phyloP scores from a whole-genome alignment of 129 eudicot genomes.

The Deinandra increscens region DNA sequence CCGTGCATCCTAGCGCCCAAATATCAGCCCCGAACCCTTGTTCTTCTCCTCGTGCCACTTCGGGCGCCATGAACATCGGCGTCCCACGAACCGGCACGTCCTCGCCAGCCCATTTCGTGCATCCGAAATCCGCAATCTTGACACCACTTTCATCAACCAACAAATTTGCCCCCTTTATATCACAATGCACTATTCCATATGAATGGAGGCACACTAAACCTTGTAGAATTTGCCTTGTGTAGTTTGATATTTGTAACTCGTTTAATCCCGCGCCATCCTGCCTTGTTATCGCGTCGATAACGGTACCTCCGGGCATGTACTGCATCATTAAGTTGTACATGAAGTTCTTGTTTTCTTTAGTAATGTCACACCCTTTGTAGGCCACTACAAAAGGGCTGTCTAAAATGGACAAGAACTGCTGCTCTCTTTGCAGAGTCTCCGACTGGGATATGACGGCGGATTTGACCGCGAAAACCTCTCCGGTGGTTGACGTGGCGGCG shows the following conservation, averaged over 20 bases:
- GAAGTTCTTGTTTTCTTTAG: conserved; percentile 38
- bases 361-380: conserved; percentile 57
- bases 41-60: conserved; percentile 72
- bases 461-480: conserved; percentile 59
- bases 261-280: conserved; percentile 25
- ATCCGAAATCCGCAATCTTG: conserved; percentile 77
- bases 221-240: conserved; percentile 48
- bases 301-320: conserved; percentile 57
- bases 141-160: conserved; percentile 41
- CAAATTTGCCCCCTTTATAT: conserved; percentile 63
- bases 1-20: conserved; percentile 80
- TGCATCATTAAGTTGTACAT: conserved; percentile 71
- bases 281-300: conserved; percentile 37
- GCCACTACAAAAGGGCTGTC: conserved; percentile 49
- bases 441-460: conserved; percentile 46
- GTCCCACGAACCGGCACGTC: conserved; percentile 51
- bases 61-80: conserved; percentile 85
- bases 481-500: conserved; percentile 43
- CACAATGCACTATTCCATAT: conserved; percentile 69
- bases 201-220: conserved; percentile 76
- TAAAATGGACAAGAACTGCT: conserved; percentile 44
- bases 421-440: conserved; percentile 58
- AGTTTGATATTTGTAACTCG: conserved; percentile 43
- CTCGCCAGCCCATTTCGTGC: conserved; percentile 48
- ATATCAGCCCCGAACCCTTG: conserved; percentile 71